phyloP scores from a whole-genome alignment of 345 rosid species.

The Eucalyptus erythrocorys region DNA sequence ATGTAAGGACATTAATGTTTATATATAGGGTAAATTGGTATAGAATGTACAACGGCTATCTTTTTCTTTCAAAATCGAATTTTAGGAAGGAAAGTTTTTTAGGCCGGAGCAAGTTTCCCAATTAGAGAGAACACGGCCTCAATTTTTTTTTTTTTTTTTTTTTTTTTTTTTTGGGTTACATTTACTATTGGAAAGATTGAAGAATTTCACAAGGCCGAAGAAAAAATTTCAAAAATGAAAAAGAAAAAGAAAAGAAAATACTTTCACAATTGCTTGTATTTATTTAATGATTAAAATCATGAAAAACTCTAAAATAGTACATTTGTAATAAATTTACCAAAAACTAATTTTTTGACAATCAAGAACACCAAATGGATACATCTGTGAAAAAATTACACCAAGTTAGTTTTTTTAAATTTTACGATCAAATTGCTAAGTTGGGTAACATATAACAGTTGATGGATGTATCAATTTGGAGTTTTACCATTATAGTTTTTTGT shows the following conservation, averaged over 20 bases:
- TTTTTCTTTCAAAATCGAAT: background rate
- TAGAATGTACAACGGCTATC: constrained; percentile 24
- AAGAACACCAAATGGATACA: no score
- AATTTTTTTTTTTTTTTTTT: background rate
- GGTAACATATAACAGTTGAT: no score
- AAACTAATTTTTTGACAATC: no score
- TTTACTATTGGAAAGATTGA: background rate
- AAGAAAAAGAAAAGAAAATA: background rate
- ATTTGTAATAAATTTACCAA: no score
- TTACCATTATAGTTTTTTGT: no score
- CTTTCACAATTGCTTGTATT: background rate
- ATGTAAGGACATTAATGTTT: background rate
- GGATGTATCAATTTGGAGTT: no score
- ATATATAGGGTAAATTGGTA: background rate
- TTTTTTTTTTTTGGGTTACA: background rate
- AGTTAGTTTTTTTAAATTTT: no score
- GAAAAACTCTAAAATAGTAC: no score
- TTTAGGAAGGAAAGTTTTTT: background rate
- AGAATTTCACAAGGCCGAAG: background rate
- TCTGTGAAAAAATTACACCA: no score
- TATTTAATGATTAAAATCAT: background rate
- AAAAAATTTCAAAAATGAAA: background rate
- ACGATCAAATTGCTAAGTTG: no score
- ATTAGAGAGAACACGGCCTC: background rate
- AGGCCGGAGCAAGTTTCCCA: background rate